Conservation (phyloP, 2,329 filamentous ascomycete genomes). For the Neofusicoccum umdonicola region DNA sequence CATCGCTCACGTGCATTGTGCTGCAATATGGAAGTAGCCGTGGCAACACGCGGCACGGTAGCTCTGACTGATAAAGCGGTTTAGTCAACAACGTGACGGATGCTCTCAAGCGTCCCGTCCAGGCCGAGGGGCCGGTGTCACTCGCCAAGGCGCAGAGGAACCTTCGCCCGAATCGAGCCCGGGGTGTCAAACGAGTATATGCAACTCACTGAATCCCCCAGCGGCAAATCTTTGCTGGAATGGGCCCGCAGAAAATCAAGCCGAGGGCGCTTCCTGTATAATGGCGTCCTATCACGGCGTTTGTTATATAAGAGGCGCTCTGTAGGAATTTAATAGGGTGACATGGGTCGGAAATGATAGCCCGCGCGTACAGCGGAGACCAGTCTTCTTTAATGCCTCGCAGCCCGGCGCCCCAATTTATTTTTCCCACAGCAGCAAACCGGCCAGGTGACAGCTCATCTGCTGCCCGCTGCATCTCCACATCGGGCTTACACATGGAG, state of each 20-base stretch:
- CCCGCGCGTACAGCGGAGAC: constrained; percentile 15
- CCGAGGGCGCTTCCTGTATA: not conserved
- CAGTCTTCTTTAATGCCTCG: constrained; percentile 7
- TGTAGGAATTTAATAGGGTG: constrained; percentile 1
- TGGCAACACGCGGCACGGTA: not conserved
- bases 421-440: not conserved
- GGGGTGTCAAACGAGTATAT: not conserved
- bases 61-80: not conserved
- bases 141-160: not conserved
- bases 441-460: not conserved
- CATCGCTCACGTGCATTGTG: not conserved
- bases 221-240: not conserved
- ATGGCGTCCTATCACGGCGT: constrained; percentile 1
- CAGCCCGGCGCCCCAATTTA: constrained; percentile 11
- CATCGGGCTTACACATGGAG: not conserved
- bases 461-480: not conserved
- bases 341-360: constrained; percentile 14
- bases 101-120: not conserved
- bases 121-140: not conserved
- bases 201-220: not conserved
- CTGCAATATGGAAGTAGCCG: not conserved
- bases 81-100: not conserved
- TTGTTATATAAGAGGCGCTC: constrained; percentile 1
- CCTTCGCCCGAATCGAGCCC: not conserved
- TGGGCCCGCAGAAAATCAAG: not conserved